These are phyloP conservation scores for Prunus kanzakura DNA, from an alignment of 306 rosid species.

Conservation along the genomic window DNA sequence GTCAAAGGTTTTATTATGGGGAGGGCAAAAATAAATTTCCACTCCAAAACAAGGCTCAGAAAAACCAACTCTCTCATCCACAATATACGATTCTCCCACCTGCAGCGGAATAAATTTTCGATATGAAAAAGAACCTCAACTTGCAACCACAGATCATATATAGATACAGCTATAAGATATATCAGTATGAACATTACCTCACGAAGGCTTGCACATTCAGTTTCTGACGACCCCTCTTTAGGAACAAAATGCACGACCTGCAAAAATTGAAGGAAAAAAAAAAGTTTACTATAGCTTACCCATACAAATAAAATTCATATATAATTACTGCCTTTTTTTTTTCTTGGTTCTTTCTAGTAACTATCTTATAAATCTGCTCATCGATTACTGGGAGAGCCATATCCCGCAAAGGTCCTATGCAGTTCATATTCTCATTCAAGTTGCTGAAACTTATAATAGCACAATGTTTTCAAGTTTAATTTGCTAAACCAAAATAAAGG, in stretches of 20 bases:
- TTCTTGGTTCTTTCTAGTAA: no score
- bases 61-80: conserved; percentile 89
- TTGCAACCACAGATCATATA: background rate
- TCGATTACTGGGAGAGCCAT: background rate
- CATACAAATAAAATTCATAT: background rate
- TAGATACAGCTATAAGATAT: background rate
- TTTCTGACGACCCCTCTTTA: conserved; percentile 42
- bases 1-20: conserved; percentile 71
- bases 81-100: conserved; percentile 71
- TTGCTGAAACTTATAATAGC: background rate
- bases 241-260: conserved; percentile 81
- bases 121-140: background rate
- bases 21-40: conserved; percentile 95
- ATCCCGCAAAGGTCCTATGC: background rate
- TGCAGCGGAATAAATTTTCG: conserved; percentile 20
- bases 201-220: conserved; percentile 44
- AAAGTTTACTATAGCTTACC: no score
- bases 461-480: background rate
- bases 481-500: background rate
- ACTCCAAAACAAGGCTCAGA: conserved; percentile 81
- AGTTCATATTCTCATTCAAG: background rate
- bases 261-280: background rate
- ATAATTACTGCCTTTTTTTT: no score
- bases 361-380: background rate
- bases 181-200: conserved; percentile 50